Percentiles rank a stretch among this genome's conserved stretches.
These are phyloP conservation scores for Ascodesmis nigricans DNA, from an alignment of 495 filamentous ascomycete species.

Conservation along the genomic window DNA sequence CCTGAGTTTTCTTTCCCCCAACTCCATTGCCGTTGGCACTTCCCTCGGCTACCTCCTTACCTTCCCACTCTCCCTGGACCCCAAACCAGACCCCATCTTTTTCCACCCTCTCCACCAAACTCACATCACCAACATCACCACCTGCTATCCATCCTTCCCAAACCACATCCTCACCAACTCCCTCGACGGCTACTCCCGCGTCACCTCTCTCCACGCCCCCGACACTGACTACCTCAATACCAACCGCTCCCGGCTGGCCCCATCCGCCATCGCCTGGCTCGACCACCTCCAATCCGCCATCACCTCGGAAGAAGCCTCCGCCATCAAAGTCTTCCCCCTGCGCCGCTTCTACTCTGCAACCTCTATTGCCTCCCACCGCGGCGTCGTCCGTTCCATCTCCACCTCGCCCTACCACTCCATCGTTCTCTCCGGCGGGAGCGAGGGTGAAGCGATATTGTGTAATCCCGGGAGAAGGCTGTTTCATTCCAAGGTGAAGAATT, in stretches of 20 bases:
- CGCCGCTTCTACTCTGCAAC: conserved; percentile 35
- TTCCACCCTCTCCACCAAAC: conserved; percentile 36
- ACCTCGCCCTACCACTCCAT: conserved; percentile 31
- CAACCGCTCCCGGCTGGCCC: conserved; percentile 31
- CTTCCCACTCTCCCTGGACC: conserved; percentile 28
- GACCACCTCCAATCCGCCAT: conserved; percentile 33
- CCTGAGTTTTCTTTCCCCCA: conserved; percentile 39
- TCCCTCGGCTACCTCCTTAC: conserved; percentile 39
- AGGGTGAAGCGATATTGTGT: conserved; percentile 31
- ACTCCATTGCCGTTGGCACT: conserved; percentile 37
- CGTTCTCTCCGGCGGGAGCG: conserved; percentile 33
- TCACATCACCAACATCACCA: conserved; percentile 35
- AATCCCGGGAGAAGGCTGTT: conserved; percentile 36
- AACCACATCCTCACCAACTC: conserved; percentile 32
- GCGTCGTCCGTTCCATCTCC: conserved; percentile 25
- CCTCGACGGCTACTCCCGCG: conserved; percentile 36
- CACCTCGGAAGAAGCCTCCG: conserved; percentile 36
- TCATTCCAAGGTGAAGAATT: conserved; percentile 31
- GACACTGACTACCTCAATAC: conserved; percentile 29
- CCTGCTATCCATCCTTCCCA: conserved; percentile 38
- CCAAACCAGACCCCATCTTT: conserved; percentile 29
- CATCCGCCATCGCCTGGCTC: conserved; percentile 31
- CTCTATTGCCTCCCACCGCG: conserved; percentile 22
- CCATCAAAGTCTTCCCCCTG: conserved; percentile 30
- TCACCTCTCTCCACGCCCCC: conserved; percentile 34